Conservation (phyloP, 495 filamentous ascomycete species). For the Articulospora tetracladia region DNA sequence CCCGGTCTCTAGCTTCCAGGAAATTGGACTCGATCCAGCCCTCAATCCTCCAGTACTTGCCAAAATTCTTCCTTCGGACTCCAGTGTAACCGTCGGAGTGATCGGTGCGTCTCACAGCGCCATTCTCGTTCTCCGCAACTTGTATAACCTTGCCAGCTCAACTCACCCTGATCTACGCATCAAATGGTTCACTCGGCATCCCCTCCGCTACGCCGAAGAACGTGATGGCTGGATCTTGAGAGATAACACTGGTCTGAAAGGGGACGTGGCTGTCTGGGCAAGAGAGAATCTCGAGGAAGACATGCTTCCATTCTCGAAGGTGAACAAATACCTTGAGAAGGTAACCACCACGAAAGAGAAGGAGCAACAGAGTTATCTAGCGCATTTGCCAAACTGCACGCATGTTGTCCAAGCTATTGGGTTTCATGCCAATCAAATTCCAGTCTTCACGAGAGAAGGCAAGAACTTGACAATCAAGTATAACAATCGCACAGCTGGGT, state of each 20-base stretch:
- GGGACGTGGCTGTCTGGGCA: constrained; percentile 55
- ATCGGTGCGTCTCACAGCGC: constrained; percentile 60
- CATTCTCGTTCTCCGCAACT: constrained; percentile 57
- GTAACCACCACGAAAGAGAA: constrained; percentile 43
- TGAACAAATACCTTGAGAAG: constrained; percentile 46
- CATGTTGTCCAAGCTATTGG: constrained; percentile 54
- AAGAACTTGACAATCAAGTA: constrained; percentile 36
- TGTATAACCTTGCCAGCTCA: constrained; percentile 44
- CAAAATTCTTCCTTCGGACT: constrained; percentile 32
- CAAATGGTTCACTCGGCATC: constrained; percentile 58
- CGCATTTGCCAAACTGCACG: constrained; percentile 43
- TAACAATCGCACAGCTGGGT: constrained; percentile 46
- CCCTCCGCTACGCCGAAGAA: constrained; percentile 56
- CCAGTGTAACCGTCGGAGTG: constrained; percentile 43
- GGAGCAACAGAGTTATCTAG: constrained; percentile 38
- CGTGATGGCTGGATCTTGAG: constrained; percentile 59
- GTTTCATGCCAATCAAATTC: constrained; percentile 45
- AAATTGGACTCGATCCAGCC: constrained; percentile 50
- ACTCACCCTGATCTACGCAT: constrained; percentile 49
- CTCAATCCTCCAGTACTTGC: constrained; percentile 51
- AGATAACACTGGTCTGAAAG: constrained; percentile 62
- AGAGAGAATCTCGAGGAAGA: constrained; percentile 51
- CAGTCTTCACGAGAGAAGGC: constrained; percentile 27
- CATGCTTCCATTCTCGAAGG: constrained; percentile 39
- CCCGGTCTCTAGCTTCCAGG: constrained; percentile 35